Evolutionary conservation across 768 basidiomycete genomes (phyloP).

Genomic region (Gymnopilus junonius): DNA sequence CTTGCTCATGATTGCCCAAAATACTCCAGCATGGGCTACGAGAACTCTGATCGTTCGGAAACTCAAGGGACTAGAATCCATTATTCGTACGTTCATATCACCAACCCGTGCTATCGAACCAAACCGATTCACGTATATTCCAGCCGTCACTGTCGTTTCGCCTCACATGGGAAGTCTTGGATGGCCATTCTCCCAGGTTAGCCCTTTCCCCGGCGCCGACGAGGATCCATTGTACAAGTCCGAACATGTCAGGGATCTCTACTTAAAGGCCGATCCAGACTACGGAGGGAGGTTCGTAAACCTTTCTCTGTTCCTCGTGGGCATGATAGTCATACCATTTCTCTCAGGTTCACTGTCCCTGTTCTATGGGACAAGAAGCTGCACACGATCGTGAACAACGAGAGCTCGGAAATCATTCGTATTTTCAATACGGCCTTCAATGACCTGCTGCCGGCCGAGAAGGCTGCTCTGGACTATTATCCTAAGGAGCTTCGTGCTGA

Average conservation of each 20-base stretch:
- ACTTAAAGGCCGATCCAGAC: slow-evolving; percentile 72
- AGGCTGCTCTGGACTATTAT: slow-evolving; percentile 75
- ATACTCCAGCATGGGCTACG: slow-evolving; percentile 83
- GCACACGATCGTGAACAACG: slow-evolving; percentile 92
- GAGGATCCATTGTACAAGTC: slow-evolving; percentile 73
- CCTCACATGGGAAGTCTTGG: slow-evolving; percentile 84
- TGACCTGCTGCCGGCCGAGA: slow-evolving; percentile 65
- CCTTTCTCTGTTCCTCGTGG: not conserved
- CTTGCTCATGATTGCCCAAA: not conserved
- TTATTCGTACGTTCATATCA: slow-evolving; percentile 63
- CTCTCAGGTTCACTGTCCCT: slow-evolving; percentile 79
- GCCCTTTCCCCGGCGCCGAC: slow-evolving; percentile 74
- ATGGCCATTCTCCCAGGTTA: slow-evolving; percentile 83
- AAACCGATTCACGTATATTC: slow-evolving; percentile 7
- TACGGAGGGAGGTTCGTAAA: slow-evolving; percentile 67
- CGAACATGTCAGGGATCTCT: slow-evolving; percentile 82
- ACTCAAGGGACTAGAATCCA: slow-evolving; percentile 88
- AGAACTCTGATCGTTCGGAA: slow-evolving; percentile 87
- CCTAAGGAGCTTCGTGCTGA: slow-evolving; percentile 70
- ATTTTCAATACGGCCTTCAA: slow-evolving; percentile 91
- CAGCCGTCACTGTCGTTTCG: slow-evolving; percentile 82
- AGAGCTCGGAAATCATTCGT: slow-evolving; percentile 93
- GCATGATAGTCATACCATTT: not conserved
- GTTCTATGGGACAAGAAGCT: slow-evolving; percentile 92
- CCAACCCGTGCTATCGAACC: not conserved